Evolutionary conservation across 148 eudicot genomes (phyloP).

Genomic region (Salicornia ramosissima): DNA sequence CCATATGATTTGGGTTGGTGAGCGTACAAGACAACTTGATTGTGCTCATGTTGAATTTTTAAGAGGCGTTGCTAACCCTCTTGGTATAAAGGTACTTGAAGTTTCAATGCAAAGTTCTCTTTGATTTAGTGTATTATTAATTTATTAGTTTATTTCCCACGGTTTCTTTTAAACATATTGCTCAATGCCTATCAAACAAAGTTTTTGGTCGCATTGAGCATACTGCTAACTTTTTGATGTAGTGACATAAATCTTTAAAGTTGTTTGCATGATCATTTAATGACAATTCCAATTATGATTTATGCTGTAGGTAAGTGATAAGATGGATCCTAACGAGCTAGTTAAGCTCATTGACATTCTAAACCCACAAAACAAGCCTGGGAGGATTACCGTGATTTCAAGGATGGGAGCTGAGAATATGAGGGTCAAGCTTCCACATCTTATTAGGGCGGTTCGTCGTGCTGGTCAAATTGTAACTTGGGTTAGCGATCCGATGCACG

Average conservation of each 20-base stretch:
- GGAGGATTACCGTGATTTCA: constrained; percentile 58
- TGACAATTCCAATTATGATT: background rate
- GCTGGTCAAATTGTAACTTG: constrained; percentile 75
- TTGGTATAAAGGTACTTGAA: constrained; percentile 62
- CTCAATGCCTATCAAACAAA: background rate
- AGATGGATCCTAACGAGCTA: constrained; percentile 73
- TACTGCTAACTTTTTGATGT: background rate
- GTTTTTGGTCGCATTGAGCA: background rate
- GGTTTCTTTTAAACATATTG: background rate
- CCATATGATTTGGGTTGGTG: constrained; percentile 84
- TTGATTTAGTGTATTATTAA: background rate
- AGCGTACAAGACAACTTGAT: constrained; percentile 73
- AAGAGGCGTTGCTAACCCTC: constrained; percentile 66
- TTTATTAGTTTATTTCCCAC: too few relatives aligned
- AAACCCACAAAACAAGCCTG: constrained; percentile 68
- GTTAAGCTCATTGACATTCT: constrained; percentile 65
- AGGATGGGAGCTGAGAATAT: constrained; percentile 81
- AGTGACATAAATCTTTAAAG: background rate
- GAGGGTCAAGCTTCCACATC: constrained; percentile 71
- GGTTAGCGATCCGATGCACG: constrained; percentile 77
- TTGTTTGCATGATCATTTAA: background rate
- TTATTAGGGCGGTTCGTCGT: constrained; percentile 55
- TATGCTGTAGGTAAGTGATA: constrained; percentile 56
- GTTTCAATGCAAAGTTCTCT: too few relatives aligned
- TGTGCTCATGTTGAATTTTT: constrained; percentile 81